phyloP scores from a whole-genome alignment of 176 grass and related monocot species.

The Zoysia japonica region DNA sequence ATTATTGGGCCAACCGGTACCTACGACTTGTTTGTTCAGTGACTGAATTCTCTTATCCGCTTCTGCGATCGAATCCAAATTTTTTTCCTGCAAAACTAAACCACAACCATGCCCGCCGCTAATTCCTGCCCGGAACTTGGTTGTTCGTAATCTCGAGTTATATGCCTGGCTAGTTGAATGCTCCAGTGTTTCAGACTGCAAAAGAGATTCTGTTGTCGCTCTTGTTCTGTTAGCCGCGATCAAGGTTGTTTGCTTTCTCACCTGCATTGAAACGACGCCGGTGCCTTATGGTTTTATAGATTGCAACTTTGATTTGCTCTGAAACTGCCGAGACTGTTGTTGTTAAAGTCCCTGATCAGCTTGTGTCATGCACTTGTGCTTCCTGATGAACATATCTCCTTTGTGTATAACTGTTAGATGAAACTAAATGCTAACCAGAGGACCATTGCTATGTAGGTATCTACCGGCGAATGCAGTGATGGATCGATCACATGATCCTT shows the following conservation, averaged over 20 bases:
- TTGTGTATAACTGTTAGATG: not conserved
- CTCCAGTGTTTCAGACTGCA: not conserved
- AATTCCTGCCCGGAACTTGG: not conserved
- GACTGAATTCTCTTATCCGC: not conserved
- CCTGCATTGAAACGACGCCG: too few relatives aligned
- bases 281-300: not conserved
- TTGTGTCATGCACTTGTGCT: not conserved
- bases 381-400: not conserved
- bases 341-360: not conserved
- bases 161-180: not conserved
- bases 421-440: not conserved
- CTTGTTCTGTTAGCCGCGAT: not conserved
- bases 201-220: not conserved
- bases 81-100: not conserved
- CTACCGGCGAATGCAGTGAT: slow-evolving; percentile 36
- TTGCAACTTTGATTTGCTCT: not conserved
- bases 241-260: not conserved
- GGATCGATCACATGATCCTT: slow-evolving; percentile 36
- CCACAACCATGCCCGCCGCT: not conserved
- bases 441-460: slow-evolving; percentile 22
- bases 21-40: not conserved
- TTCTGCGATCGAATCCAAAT: not conserved
- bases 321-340: not conserved
- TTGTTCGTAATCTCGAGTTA: not conserved
- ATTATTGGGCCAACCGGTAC: not conserved